Evolutionary conservation across 2,329 filamentous ascomycete genomes (phyloP).

Genomic region (Emmonsiellopsis sp.): DNA sequence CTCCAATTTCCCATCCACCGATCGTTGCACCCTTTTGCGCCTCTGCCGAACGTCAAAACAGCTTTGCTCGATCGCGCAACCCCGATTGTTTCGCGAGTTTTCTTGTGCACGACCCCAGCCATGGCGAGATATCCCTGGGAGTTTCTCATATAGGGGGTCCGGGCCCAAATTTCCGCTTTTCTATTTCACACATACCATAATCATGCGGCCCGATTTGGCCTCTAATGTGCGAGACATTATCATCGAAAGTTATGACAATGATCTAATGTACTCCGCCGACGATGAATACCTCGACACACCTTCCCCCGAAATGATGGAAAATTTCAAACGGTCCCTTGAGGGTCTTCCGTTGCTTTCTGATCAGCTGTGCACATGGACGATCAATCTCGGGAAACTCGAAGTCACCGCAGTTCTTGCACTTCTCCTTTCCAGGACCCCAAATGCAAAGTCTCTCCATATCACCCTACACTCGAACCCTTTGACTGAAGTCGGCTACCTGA

Average conservation of each 20-base stretch:
- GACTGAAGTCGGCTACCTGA: not conserved
- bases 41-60: not conserved
- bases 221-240: not conserved
- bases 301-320: not conserved
- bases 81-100: not conserved
- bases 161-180: not conserved
- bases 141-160: not conserved
- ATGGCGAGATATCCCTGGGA: not conserved
- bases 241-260: not conserved
- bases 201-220: not conserved
- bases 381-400: not conserved
- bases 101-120: not conserved
- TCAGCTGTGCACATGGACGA: not conserved
- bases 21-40: not conserved
- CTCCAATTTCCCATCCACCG: not conserved
- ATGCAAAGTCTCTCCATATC: not conserved
- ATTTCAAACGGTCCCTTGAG: not conserved
- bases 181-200: not conserved
- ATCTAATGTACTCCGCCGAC: not conserved
- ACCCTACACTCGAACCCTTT: not conserved
- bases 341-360: not conserved
- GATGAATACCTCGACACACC: not conserved
- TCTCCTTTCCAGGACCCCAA: not conserved
- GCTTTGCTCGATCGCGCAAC: not conserved
- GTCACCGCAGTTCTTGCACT: not conserved